Evolutionary conservation across 306 rosid species (phyloP), one percentile per base, ranked within the genome.

Genomic region (Prosopis cineraria): DNA sequence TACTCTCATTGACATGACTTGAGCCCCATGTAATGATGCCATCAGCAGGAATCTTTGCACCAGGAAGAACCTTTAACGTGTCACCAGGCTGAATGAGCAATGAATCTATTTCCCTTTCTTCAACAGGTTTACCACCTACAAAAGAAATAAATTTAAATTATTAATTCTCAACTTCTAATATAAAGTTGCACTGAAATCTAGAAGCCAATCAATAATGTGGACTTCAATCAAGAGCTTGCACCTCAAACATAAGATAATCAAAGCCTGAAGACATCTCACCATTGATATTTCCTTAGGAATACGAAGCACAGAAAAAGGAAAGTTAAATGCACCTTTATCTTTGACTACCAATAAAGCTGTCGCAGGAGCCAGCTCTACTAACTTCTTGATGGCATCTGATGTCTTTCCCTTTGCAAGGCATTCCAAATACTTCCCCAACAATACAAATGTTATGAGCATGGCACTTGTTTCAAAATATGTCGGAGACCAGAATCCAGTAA

Each of bases 361-460:
- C 70, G 99, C 91, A 30, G 99, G 99, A 43, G 96, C 74, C 81
- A 96, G 96, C 85, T 90, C 97, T 72, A 96, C 93, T 85, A 96
- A 83, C 83, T 96, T 96, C 84, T 91, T 96, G 87, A 96, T 96
- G 86, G 99, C 99, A 87, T 96, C 98, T 29, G 99, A 96, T 44
- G 99, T 96, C 87, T 96, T 96, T 76, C 99, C 99, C 78, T 96
- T 96, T 62, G 99, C 99, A 80, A 96, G 96, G 79, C 93, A 93
- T 87, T 96, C 99, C 87, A 96, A 78, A 83, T 96, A 96, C 84
- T 96, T 96, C 11, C 99, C 99, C 93, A 96, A 76, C 70, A 96
- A 88, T 39, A 96, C 99, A 86, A 96, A 96, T 79, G 99, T 96
- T 81, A 96, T 96, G 73, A 96, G 93, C 99, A 96, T 96, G 75